Base-by-base conservation (phyloP, 805 yeast species). In the Starmerella apicola region DNA sequence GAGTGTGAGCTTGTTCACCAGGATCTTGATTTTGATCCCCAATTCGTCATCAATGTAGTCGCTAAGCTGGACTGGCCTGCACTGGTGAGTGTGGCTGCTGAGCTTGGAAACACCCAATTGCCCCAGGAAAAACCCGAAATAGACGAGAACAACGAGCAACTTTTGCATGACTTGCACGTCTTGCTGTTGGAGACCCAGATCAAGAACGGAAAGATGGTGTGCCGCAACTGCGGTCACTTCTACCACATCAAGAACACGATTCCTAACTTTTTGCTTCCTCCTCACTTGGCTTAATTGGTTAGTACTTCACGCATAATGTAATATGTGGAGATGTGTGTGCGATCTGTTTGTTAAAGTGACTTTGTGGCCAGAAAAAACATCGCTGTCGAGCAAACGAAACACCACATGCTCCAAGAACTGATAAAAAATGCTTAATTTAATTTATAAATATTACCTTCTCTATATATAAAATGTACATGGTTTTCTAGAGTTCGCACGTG, bases 261-360 rank as follows among this genome's bases (percentile, higher is more conserved):
- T 51, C 95, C 99, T 26, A 88, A 88, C 67, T 80, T 91, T 61
- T 64, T 91, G 39, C 70, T 91, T 26, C 97, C 98, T 24, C 97
- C 97, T 5, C 97, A 91, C 57, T 67, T 91, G 51, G 93, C 86
- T 4, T 57, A 48, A 33, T 27, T 27, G n/a, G n/a, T n/a, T n/a
- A n/a, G n/a, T n/a, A n/a, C n/a, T n/a, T n/a, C n/a, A n/a, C n/a
- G n/a, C n/a, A n/a, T n/a, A n/a, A n/a, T n/a, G n/a, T n/a, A n/a
- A n/a, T n/a, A n/a, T n/a, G n/a, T n/a, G n/a, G n/a, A n/a, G n/a
- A n/a, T n/a, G n/a, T n/a, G n/a, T n/a, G n/a, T n/a, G n/a, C n/a
- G n/a, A n/a, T n/a, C n/a, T n/a, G n/a, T n/a, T n/a, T n/a, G n/a
- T n/a, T n/a, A n/a, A n/a, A n/a, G n/a, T n/a, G n/a, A n/a, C n/a